phyloP scores from a whole-genome alignment of 345 rosid genomes.

The Boechera retrofracta region DNA sequence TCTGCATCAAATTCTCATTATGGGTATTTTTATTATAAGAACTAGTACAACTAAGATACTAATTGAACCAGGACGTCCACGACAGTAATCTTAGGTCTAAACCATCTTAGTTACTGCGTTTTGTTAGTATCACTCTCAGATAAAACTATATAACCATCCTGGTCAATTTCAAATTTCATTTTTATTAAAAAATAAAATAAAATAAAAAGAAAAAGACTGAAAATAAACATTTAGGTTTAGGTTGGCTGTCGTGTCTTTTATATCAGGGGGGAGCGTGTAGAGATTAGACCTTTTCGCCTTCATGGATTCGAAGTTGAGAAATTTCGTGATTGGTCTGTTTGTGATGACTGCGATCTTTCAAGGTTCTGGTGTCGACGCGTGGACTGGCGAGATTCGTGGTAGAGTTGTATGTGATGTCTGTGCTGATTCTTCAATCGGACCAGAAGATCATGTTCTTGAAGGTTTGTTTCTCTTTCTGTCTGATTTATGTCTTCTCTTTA shows the following conservation, averaged over 20 bases:
- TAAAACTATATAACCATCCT: no score
- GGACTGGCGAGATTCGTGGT: conserved; percentile 96
- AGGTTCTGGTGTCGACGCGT: conserved; percentile 56
- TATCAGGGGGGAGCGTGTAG: conserved; percentile 11
- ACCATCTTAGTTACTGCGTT: no score
- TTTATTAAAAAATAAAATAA: no score
- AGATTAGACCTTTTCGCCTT: conserved; percentile 21
- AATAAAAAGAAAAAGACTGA: no score
- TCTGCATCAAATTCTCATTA: no score
- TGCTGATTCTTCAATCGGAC: conserved; percentile 88
- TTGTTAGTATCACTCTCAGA: no score
- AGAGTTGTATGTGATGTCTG: conserved; percentile 95
- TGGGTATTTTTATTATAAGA: no score
- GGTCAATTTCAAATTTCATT: no score
- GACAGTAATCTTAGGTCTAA: no score
- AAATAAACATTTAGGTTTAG: no score
- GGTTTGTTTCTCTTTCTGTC: conserved; percentile 47
- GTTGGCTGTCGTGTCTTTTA: not conserved
- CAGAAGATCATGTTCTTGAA: conserved; percentile 91
- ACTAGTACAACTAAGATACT: no score
- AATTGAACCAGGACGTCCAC: no score
- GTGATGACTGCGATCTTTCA: conserved; percentile 43
- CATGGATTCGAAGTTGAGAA: conserved; percentile 53
- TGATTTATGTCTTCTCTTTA: not conserved
- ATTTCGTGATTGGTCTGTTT: conserved; percentile 47